Percentiles rank a stretch among this genome's conserved stretches.
phyloP scores from a whole-genome alignment of 2,329 filamentous ascomycete species.

The Colletotrichum sp. region DNA sequence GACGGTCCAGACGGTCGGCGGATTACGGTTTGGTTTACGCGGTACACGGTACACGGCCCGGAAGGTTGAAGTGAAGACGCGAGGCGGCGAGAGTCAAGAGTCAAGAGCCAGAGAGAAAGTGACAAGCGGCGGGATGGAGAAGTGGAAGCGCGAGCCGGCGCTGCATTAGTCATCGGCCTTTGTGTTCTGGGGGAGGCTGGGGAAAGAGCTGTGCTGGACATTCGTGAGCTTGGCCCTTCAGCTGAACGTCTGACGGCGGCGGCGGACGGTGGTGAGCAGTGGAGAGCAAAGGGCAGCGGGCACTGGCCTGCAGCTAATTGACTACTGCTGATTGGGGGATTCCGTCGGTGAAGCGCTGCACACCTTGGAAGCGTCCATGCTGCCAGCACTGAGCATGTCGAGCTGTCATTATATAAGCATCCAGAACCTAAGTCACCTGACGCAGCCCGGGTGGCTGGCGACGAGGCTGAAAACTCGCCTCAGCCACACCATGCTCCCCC shows the following conservation, averaged over 20 bases:
- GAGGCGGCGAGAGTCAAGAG: neutral
- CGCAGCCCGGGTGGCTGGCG: neutral
- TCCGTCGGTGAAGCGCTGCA: neutral
- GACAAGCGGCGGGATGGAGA: neutral
- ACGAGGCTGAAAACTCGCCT: constrained; percentile 1
- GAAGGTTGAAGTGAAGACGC: neutral
- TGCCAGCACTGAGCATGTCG: neutral
- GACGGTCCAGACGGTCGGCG: neutral
- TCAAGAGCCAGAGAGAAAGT: neutral
- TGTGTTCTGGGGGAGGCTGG: neutral
- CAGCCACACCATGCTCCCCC: neutral
- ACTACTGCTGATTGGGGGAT: neutral
- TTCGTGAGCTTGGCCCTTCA: neutral
- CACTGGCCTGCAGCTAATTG: neutral
- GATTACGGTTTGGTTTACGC: neutral
- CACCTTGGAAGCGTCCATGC: neutral
- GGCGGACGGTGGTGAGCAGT: neutral
- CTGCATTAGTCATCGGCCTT: neutral
- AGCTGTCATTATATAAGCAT: neutral
- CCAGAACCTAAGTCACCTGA: constrained; percentile 8
- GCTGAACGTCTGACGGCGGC: neutral
- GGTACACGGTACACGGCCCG: neutral
- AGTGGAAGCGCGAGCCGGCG: neutral
- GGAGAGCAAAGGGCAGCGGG: neutral
- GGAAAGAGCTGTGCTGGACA: neutral